Conservation (phyloP, 225 moss, liverwort and hornwort species). For the Pseudisothecium myosuroides region DNA sequence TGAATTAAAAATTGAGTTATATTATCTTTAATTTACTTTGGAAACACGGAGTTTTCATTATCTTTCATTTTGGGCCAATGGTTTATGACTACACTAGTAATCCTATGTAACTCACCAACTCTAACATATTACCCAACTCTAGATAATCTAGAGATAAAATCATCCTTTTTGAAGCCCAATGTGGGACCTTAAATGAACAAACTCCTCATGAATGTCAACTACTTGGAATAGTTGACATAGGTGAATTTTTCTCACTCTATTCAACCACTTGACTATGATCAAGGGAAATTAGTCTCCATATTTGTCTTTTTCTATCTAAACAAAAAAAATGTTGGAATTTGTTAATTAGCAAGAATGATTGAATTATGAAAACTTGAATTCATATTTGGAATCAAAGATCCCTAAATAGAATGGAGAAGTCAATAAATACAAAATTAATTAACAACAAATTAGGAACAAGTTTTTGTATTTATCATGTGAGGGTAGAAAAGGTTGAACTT, state of each 20-base stretch:
- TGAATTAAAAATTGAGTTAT: not conserved
- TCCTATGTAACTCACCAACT: not conserved
- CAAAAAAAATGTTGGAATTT: not conserved
- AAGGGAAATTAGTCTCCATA: not conserved
- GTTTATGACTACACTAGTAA: accelerated
- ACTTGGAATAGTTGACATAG: no score
- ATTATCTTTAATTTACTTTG: not conserved
- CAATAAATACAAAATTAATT: not conserved
- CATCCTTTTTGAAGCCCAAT: not conserved
- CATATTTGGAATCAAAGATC: not conserved
- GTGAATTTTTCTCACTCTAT: not conserved
- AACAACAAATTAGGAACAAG: not conserved
- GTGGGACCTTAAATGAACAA: accelerated
- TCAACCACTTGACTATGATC: not conserved
- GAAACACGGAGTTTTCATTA: accelerated
- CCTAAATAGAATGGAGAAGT: accelerated
- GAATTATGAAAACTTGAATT: not conserved
- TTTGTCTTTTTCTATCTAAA: not conserved
- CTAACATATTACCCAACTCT: not conserved
- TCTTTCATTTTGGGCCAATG: not conserved
- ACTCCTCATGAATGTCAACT: not conserved
- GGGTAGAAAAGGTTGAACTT: not conserved
- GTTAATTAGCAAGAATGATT: not conserved
- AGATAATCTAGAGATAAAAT: no score
- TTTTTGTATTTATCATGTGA: not conserved